phyloP scores from a whole-genome alignment of 176 grass and related monocot genomes.

The Avena sativa region DNA sequence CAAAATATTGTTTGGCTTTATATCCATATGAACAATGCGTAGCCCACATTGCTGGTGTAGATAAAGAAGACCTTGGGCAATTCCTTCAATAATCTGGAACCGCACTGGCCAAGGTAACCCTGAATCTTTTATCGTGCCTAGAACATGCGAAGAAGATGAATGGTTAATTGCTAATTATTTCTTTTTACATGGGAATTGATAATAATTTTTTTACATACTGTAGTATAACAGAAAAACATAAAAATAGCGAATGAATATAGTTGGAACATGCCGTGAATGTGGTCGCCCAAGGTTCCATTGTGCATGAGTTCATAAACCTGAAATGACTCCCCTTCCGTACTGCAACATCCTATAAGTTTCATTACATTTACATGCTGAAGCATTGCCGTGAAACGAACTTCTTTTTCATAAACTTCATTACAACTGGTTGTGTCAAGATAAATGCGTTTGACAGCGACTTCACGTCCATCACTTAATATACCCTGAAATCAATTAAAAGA shows the following conservation, averaged over 20 bases:
- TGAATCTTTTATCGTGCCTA: neutral
- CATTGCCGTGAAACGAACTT: neutral
- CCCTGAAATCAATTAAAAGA: neutral
- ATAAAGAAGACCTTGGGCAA: conserved; percentile 27
- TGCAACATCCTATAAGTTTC: neutral
- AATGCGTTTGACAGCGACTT: neutral
- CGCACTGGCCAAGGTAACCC: neutral
- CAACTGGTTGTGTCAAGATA: neutral
- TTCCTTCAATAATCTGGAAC: neutral
- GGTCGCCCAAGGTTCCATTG: neutral
- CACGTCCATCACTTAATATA: neutral
- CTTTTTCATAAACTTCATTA: neutral
- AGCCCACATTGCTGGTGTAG: conserved; percentile 18
- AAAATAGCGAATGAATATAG: neutral
- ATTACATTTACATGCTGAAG: neutral
- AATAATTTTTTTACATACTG: no score
- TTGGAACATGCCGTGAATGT: neutral
- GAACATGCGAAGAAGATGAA: neutral
- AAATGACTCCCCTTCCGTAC: neutral
- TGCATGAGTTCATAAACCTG: neutral
- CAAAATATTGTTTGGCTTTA: conserved; percentile 31
- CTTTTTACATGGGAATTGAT: no score
- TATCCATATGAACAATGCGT: conserved; percentile 30
- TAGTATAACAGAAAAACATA: neutral
- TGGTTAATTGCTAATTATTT: neutral